Percentiles rank a stretch among this genome's conserved stretches.
These are phyloP conservation scores for Pseudogymnoascus sp. DNA, from an alignment of 2,329 filamentous ascomycete genomes.

Conservation along the genomic window DNA sequence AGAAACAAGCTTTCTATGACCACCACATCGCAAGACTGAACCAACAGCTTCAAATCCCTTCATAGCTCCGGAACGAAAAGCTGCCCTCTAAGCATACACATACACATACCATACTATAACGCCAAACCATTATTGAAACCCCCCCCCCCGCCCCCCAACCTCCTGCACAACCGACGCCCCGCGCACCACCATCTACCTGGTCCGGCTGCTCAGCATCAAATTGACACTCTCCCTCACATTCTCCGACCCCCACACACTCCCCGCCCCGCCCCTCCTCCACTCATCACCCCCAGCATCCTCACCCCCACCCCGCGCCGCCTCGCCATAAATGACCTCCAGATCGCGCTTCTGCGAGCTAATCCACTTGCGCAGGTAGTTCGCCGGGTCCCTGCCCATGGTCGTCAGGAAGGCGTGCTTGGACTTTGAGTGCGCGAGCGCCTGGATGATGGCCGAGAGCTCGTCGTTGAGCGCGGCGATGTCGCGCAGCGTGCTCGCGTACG, in stretches of 20 bases:
- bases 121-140: background rate
- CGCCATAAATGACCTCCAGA: conserved; percentile 78
- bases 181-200: no score
- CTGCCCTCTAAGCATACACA: background rate
- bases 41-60: background rate
- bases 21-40: background rate
- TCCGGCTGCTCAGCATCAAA: no score
- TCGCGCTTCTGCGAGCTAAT: conserved; percentile 85
- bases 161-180: no score
- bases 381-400: conserved; percentile 70
- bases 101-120: background rate
- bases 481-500: conserved; percentile 63
- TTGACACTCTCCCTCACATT: no score
- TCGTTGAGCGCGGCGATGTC: conserved; percentile 74
- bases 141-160: no score
- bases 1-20: background rate
- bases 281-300: no score
- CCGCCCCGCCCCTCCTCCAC: no score
- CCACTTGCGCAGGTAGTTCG: conserved; percentile 79
- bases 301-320: conserved; percentile 60
- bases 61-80: background rate
- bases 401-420: conserved; percentile 85
- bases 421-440: conserved; percentile 75
- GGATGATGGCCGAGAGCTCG: conserved; percentile 72
- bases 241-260: no score